Evolutionary conservation across 23 red algal species (phyloP).

Genomic region (Rhodosorus marinus): DNA sequence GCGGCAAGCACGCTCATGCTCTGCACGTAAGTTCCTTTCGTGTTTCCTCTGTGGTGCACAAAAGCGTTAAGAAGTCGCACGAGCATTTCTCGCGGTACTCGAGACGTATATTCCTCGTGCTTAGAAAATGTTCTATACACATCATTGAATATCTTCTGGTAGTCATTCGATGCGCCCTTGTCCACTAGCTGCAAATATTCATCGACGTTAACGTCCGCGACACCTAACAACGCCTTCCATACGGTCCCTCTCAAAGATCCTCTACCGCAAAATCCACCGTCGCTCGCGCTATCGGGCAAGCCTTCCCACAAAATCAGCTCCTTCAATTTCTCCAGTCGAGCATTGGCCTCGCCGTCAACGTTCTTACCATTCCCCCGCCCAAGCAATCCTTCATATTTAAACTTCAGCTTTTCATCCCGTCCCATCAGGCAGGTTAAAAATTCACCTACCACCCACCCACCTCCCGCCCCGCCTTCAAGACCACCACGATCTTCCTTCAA

Average conservation of each 20-base stretch:
- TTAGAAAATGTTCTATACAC: slow-evolving; percentile 64
- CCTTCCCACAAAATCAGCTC: too few species aligned
- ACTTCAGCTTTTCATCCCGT: too few species aligned
- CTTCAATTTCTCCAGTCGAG: too few species aligned
- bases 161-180: slow-evolving; percentile 49
- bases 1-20: slow-evolving; percentile 63
- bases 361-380: too few species aligned
- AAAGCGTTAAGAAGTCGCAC: slow-evolving; percentile 72
- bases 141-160: slow-evolving; percentile 59
- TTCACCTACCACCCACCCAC: too few species aligned
- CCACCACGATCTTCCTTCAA: too few species aligned
- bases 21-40: slow-evolving; percentile 34
- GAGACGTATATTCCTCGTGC: slow-evolving; percentile 48
- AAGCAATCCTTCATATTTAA: too few species aligned
- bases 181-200: slow-evolving; percentile 41
- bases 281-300: too few species aligned
- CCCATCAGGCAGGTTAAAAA: too few species aligned
- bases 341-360: too few species aligned
- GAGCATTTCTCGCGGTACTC: slow-evolving; percentile 49
- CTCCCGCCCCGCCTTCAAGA: too few species aligned
- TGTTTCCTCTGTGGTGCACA: slow-evolving; percentile 33
- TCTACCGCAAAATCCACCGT: too few species aligned
- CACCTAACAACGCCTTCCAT: slow-evolving; percentile 58
- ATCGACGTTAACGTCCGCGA: slow-evolving; percentile 18
- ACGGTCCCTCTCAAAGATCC: slow-evolving; percentile 41